Base-by-base conservation (phyloP, 73 alveolate genomes). In the Paramecium caudatum region DNA sequence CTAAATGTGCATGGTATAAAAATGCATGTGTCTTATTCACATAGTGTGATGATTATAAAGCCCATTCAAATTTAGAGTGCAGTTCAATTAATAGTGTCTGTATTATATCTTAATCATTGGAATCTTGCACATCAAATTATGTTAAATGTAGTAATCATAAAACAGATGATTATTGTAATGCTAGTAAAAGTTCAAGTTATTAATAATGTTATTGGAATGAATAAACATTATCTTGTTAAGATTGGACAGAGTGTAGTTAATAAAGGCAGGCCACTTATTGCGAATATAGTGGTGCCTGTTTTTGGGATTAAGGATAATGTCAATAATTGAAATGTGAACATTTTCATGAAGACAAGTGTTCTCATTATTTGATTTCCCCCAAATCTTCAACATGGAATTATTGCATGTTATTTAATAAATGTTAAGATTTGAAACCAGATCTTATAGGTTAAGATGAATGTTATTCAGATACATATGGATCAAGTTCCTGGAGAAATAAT, bases 181-280 rank as follows among this genome's bases (percentile, higher is more conserved):
- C 46, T 2, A 55, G 80, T 21, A 55, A 55, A 55, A 23, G 30
- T 55, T 55, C 80, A 3, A 55, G 30, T 27, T 2, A 7, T 1
- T 17, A 55, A 55, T 55, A 19, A 55, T 55, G 80, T 21, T 55
- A 55, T 23, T 55, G 80, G 80, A 43, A 55, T 55, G 80, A 55
- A 55, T 27, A 55, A 55, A 23, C 3, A 27, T 27, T 27, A 27
- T 2, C 45, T 5, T 55, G 80, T 55, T 55, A 55, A 27, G 46
- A 27, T 55, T 55, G 80, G 80, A 55, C 80, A 12, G 23, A 55
- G 30, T 55, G 80, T 55, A 27, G 46, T 3, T 10, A 55, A 55
- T 55, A 55, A 55, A 9, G 30, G 30, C 30, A 55, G 21, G 80
- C 80, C 9, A 55, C 80, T 12, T 55, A 55, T 55, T 55, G 80